Evolutionary conservation across 2,329 filamentous ascomycete species (phyloP).

Genomic region (Fusarium praegraminearum): DNA sequence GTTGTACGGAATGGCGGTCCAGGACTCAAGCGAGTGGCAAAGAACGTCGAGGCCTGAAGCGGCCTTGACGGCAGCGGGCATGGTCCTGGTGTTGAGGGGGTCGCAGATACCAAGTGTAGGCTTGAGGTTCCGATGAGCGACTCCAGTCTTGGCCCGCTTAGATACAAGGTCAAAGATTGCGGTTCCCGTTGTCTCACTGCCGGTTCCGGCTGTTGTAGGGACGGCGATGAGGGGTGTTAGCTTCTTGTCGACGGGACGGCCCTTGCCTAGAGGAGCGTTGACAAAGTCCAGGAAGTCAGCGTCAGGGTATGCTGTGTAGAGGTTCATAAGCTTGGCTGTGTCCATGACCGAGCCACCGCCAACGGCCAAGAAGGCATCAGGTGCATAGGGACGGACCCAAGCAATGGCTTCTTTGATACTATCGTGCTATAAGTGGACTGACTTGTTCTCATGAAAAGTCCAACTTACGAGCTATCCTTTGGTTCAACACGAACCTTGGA

Average conservation of each 20-base stretch:
- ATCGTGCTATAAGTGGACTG: conserved; percentile 19
- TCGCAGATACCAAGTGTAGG: conserved; percentile 90
- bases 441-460: background rate
- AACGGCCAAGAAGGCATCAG: conserved; percentile 93
- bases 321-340: conserved; percentile 98
- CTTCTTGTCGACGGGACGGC: conserved; percentile 77
- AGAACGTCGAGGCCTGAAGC: conserved; percentile 93
- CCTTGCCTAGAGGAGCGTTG: conserved; percentile 91
- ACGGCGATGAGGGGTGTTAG: conserved; percentile 84
- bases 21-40: conserved; percentile 94
- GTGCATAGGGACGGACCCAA: conserved; percentile 81
- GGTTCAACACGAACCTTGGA: conserved; percentile 87
- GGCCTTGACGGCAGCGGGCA: conserved; percentile 94
- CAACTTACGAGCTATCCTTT: conserved; percentile 85
- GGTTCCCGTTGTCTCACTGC: conserved; percentile 95
- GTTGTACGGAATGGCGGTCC: conserved; percentile 96
- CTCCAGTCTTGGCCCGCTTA: conserved; percentile 92
- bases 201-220: conserved; percentile 85
- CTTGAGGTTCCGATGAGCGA: conserved; percentile 95
- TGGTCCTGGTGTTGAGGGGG: conserved; percentile 91
- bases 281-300: conserved; percentile 98
- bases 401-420: conserved; percentile 91
- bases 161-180: conserved; percentile 96
- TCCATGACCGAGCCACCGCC: conserved; percentile 94
- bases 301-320: conserved; percentile 90